phyloP scores from a whole-genome alignment of 768 basidiomycete genomes.

The Boletus edulis region DNA sequence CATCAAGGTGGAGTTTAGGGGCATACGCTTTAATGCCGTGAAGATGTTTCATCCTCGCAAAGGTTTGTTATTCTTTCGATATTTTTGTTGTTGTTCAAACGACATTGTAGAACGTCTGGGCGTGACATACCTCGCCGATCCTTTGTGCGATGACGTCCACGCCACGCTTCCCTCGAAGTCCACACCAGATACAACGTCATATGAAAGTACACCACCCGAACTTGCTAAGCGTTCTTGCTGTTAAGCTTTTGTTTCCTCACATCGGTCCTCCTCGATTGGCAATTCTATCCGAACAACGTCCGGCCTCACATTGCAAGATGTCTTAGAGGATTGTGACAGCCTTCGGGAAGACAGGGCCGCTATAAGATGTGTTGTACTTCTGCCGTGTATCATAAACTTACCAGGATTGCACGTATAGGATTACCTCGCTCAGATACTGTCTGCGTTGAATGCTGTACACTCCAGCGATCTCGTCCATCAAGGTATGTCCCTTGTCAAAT shows the following conservation, averaged over 20 bases:
- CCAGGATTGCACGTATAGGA: slow-evolving; percentile 44
- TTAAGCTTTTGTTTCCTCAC: slow-evolving; percentile 56
- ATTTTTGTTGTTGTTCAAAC: too few species aligned
- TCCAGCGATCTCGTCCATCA: slow-evolving; percentile 66
- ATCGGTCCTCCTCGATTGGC: slow-evolving; percentile 52
- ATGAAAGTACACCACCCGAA: slow-evolving; percentile 60
- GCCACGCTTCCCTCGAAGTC: too few species aligned
- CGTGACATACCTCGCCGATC: too few species aligned
- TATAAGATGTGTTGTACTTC: slow-evolving; percentile 38
- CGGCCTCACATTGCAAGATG: slow-evolving; percentile 66
- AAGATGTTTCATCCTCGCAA: too few species aligned
- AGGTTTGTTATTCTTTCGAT: too few species aligned
- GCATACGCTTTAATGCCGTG: too few species aligned
- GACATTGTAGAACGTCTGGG: too few species aligned
- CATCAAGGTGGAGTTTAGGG: too few species aligned
- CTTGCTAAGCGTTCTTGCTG: slow-evolving; percentile 64
- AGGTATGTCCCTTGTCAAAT: slow-evolving; percentile 35
- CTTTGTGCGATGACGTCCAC: too few species aligned
- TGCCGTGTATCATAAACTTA: not conserved
- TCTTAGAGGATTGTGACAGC: slow-evolving; percentile 74
- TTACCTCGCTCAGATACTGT: slow-evolving; percentile 70
- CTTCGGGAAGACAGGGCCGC: slow-evolving; percentile 70
- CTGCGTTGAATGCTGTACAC: slow-evolving; percentile 68
- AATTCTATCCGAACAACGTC: slow-evolving; percentile 71
- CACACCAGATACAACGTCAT: slow-evolving; percentile 62